These are phyloP conservation scores for Talaromyces pinophilus DNA, from an alignment of 2,329 filamentous ascomycete species.

Conservation along the genomic window DNA sequence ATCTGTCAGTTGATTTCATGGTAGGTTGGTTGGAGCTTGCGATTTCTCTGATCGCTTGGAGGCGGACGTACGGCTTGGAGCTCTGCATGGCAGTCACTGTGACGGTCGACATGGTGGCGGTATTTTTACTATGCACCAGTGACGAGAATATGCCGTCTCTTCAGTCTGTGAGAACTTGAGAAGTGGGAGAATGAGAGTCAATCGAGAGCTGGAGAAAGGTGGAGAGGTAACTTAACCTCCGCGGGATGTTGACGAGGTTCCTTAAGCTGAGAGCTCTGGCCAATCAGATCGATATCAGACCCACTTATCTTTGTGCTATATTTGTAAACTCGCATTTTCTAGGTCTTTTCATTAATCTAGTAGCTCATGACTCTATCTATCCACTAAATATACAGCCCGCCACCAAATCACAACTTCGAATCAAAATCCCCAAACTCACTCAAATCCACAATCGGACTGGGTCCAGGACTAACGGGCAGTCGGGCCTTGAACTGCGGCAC, in stretches of 20 bases:
- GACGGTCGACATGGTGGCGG: conserved; percentile 74
- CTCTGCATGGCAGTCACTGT: conserved; percentile 75
- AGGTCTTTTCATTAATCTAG: not conserved
- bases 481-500: conserved; percentile 78
- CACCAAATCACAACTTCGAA: conserved; percentile 65
- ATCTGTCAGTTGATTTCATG: not conserved
- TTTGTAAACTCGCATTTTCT: not conserved
- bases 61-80: conserved; percentile 60
- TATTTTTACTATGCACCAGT: too few relatives aligned
- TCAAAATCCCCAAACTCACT: conserved; percentile 84
- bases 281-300: conserved; percentile 3
- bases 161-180: too few relatives aligned
- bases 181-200: not conserved
- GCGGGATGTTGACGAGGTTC: conserved; percentile 15
- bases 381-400: conserved; percentile 17
- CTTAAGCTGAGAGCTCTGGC: conserved; percentile 16
- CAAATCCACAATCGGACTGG: conserved; percentile 71
- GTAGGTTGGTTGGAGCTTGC: not conserved
- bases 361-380: conserved; percentile 7
- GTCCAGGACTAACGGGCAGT: conserved; percentile 70
- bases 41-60: not conserved
- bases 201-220: not conserved
- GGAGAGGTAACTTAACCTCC: conserved; percentile 13
- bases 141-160: too few relatives aligned
- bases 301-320: not conserved